Evolutionary conservation across 331 rosid genomes (phyloP), one percentile per base, ranked within the genome.

Genomic region (Arachis monticola): DNA sequence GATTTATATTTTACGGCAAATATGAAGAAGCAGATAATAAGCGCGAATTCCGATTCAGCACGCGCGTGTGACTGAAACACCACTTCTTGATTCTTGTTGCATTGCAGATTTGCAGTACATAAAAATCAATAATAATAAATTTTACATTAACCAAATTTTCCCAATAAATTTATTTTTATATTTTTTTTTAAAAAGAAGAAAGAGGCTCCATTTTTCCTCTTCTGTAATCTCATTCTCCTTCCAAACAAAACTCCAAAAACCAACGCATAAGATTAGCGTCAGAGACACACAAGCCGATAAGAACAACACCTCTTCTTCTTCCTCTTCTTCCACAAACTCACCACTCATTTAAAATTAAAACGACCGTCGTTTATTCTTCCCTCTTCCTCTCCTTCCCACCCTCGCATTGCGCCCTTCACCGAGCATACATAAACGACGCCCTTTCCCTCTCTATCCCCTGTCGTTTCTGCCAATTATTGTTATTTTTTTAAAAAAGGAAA

Each of bases 61-160:
- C 30, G 82, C 74, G 74, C 68, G 68, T 71, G 77, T 47, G 30
- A 14, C 32, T 46, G 1, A 70, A 70, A 10, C 61, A 61, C 77
- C 10, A 61, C 51, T 41, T 5, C 32, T 45, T 35, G 40, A 2
- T 35, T 35, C 0, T 35, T 35, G 40, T 35, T 35, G 40, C 40
- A 35, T 35, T 35, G n/a, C n/a, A n/a, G n/a, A n/a, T 35, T 35
- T 11, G 10, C 4, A 2, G 32, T 64, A 14, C 2, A 32, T 1
- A 6, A 44, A 9, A 40, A 58, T 31, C 31, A 32, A 8, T 0
- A 13, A 10, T 13, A 7, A 22, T 40, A 17, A 55, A 13, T n/a
- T 22, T 22, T 22, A 22, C 27, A 22, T 22, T 22, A 22, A 22
- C 27, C 27, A 22, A 22, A 22, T 22, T 22, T 22, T 22, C 27